Conservation (phyloP, 2,329 filamentous ascomycete genomes). For the Hymenoscyphus linearis region DNA sequence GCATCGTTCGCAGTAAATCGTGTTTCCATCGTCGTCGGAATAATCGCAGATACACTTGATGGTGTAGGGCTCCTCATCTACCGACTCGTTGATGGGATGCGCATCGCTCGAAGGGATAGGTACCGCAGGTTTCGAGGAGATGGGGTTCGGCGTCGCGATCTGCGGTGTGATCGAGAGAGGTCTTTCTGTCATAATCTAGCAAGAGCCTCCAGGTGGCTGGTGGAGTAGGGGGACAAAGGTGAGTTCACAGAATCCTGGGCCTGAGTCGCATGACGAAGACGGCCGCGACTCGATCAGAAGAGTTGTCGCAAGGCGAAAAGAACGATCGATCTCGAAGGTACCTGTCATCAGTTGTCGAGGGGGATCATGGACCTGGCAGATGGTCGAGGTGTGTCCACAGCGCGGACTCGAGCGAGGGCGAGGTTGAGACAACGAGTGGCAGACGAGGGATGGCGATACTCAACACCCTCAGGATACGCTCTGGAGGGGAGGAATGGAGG, state of each 20-base stretch:
- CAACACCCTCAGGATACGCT: background rate
- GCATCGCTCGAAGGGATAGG: conserved; percentile 25
- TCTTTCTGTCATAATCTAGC: conserved; percentile 37
- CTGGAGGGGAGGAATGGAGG: background rate
- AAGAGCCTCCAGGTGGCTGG: conserved; percentile 33
- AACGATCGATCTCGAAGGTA: conserved; percentile 16
- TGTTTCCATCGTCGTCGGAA: conserved; percentile 92
- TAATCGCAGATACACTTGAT: conserved; percentile 98
- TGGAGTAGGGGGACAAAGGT: conserved; percentile 29
- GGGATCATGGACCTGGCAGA: conserved; percentile 7
- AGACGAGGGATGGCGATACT: background rate
- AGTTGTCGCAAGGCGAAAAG: conserved; percentile 26
- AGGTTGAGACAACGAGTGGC: background rate
- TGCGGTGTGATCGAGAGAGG: conserved; percentile 32
- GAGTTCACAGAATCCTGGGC: conserved; percentile 32
- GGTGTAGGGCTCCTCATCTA: conserved; percentile 77
- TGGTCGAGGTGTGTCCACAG: conserved; percentile 11
- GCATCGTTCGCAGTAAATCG: conserved; percentile 92
- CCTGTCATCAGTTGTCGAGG: conserved; percentile 28
- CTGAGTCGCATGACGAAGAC: conserved; percentile 37
- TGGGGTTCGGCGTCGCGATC: conserved; percentile 30
- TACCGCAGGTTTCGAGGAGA: conserved; percentile 20
- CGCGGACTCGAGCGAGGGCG: conserved; percentile 14
- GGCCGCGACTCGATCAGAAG: conserved; percentile 30
- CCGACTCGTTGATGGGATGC: conserved; percentile 39